Percentiles rank a stretch among this genome's conserved stretches.
Evolutionary conservation across 2,329 filamentous ascomycete genomes (phyloP).

Genomic region (Didymella sp.): DNA sequence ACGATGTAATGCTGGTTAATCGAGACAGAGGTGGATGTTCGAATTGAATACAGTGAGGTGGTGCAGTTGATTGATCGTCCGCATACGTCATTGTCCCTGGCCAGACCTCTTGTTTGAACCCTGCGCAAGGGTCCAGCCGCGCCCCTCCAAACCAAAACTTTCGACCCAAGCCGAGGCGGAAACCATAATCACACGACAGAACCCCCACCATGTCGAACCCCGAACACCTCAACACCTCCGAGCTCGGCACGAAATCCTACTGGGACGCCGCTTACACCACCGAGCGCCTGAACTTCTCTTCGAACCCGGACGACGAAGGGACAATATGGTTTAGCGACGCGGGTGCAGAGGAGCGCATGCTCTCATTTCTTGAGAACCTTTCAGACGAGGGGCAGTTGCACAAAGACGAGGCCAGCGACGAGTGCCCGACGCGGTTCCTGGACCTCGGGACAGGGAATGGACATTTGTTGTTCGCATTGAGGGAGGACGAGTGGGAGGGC

Average conservation of each 20-base stretch:
- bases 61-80: not conserved
- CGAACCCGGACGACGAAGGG: slow-evolving; percentile 78
- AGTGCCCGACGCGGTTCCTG: slow-evolving; percentile 65
- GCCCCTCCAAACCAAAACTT: slow-evolving; percentile 9
- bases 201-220: slow-evolving; percentile 27
- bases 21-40: not conserved
- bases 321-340: slow-evolving; percentile 98
- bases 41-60: not conserved
- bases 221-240: slow-evolving; percentile 70
- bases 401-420: slow-evolving; percentile 44
- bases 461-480: slow-evolving; percentile 82
- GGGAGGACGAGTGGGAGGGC: slow-evolving; percentile 72
- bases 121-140: slow-evolving; percentile 1
- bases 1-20: not conserved
- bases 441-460: slow-evolving; percentile 96
- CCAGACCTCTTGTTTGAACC: not conserved
- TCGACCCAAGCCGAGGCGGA: slow-evolving; percentile 4
- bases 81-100: slow-evolving; percentile 3
- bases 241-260: slow-evolving; percentile 79
- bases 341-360: slow-evolving; percentile 80
- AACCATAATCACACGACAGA: not conserved
- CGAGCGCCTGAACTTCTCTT: slow-evolving; percentile 74
- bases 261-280: slow-evolving; percentile 71
- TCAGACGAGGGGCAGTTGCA: slow-evolving; percentile 56
- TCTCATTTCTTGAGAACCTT: slow-evolving; percentile 67